Evolutionary conservation across 2,329 filamentous ascomycete species (phyloP).

Genomic region (Aspergillus amoenus): DNA sequence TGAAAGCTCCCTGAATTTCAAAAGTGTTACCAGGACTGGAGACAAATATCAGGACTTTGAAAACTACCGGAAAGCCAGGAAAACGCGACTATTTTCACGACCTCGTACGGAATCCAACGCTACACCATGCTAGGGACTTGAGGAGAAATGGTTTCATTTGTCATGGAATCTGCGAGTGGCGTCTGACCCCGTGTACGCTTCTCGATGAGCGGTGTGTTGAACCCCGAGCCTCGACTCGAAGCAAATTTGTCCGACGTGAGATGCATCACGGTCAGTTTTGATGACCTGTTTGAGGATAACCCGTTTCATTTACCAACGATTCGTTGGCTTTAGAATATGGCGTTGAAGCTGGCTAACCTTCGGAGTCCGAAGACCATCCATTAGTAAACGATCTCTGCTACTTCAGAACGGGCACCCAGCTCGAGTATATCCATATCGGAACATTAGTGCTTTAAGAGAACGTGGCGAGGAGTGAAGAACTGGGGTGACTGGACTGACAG

Average conservation of each 20-base stretch:
- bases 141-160: conserved; percentile 29
- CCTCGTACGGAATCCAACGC: not conserved
- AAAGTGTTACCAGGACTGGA: not conserved
- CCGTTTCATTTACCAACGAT: too few species aligned
- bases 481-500: not conserved
- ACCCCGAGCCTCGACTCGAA: not conserved
- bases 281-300: too few species aligned
- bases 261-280: not conserved
- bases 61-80: not conserved
- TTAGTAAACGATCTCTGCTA: not conserved
- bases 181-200: not conserved
- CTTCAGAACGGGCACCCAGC: too few species aligned
- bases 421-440: not conserved
- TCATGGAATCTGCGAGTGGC: conserved; percentile 20
- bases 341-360: not conserved
- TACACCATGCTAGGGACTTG: not conserved
- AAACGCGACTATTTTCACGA: not conserved
- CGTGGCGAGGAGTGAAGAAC: not conserved
- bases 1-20: not conserved
- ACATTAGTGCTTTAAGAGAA: not conserved
- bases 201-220: not conserved
- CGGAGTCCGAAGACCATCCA: not conserved
- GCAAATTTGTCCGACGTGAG: not conserved
- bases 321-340: not conserved
- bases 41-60: not conserved